Conservation (phyloP, 257 asterid species). For the Parsonsia alboflavescens region DNA sequence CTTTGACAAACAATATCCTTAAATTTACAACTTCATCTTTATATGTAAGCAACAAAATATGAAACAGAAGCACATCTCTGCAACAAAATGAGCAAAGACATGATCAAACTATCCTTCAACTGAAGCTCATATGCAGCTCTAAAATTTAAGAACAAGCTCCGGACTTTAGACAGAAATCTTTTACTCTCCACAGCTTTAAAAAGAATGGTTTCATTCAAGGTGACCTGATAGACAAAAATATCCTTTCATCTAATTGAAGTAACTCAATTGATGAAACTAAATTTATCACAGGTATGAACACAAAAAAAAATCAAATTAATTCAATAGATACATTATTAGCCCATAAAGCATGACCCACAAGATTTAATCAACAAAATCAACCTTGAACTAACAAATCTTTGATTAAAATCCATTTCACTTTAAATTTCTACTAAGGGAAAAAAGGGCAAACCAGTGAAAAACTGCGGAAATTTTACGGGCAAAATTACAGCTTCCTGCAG, state of each 20-base stretch:
- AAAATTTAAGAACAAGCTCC: neutral
- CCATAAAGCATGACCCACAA: neutral
- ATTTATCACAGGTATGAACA: neutral
- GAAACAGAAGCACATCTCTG: too few relatives aligned
- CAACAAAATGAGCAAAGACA: too few relatives aligned
- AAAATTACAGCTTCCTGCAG: constrained; percentile 96
- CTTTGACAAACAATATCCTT: too few relatives aligned
- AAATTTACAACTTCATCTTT: too few relatives aligned
- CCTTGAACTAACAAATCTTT: neutral
- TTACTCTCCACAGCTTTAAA: too few relatives aligned
- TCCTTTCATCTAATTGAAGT: neutral
- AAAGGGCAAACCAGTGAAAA: constrained; percentile 66
- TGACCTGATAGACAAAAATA: neutral
- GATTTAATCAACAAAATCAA: neutral
- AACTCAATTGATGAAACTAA: neutral
- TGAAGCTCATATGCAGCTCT: neutral
- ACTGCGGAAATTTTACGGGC: constrained; percentile 96
- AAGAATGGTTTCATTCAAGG: neutral
- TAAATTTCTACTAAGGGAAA: neutral
- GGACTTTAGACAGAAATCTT: too few relatives aligned
- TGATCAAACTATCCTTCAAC: neutral
- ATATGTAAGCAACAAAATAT: too few relatives aligned
- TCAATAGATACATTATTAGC: constrained; percentile 5
- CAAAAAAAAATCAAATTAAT: constrained; percentile 10
- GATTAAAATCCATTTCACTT: neutral